phyloP scores from a whole-genome alignment of 2,329 filamentous ascomycete genomes.

The Aspergillus pseudoviridinutans region DNA sequence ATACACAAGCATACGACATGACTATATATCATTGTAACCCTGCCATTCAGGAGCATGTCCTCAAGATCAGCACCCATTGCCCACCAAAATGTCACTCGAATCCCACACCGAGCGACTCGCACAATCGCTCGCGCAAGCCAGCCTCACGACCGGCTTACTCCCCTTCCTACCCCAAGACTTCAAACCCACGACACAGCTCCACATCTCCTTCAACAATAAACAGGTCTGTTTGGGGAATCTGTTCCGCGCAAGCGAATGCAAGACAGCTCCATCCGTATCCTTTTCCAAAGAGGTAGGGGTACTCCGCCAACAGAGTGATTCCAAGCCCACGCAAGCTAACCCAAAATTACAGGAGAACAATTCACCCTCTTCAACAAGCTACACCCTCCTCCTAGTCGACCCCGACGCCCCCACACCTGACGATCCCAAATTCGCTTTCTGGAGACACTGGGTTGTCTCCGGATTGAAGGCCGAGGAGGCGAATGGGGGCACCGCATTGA shows the following conservation, averaged over 20 bases:
- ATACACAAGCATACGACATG: background rate
- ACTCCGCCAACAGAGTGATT: background rate
- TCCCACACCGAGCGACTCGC: background rate
- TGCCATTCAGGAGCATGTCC: background rate
- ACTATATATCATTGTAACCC: background rate
- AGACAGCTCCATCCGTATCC: constrained; percentile 2
- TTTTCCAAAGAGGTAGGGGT: constrained; percentile 7
- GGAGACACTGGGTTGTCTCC: constrained; percentile 15
- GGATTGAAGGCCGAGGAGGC: constrained; percentile 1
- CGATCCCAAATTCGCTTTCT: constrained; percentile 16
- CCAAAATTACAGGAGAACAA: background rate
- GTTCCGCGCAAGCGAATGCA: constrained; percentile 13
- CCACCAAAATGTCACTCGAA: background rate
- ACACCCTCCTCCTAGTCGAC: constrained; percentile 13
- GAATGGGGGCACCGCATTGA: background rate
- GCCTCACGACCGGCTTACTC: background rate
- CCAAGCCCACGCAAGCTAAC: background rate
- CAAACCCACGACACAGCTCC: constrained; percentile 3
- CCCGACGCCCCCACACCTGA: constrained; percentile 15
- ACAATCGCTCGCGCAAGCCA: background rate
- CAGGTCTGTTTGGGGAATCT: constrained; percentile 6
- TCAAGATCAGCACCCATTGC: background rate
- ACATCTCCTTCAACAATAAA: constrained; percentile 6
- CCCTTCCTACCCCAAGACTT: constrained; percentile 9
- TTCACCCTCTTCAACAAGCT: background rate